Conservation (phyloP, 345 rosid genomes). For the Arabidopsis thaliana region TAIR10.1 NC_003076.8:21117001-21117500, state of each 20-base stretch:
- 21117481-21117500: slow-evolving; percentile 70
- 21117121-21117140: slow-evolving; percentile 69
- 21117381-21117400: slow-evolving; percentile 65
- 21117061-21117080: not conserved
- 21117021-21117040: not conserved
- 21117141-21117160: slow-evolving; percentile 49
- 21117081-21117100: not conserved
- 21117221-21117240: slow-evolving; percentile 68
- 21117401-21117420: slow-evolving; percentile 72
- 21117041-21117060: slow-evolving; percentile 2
- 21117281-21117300: slow-evolving; percentile 1
- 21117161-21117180: slow-evolving; percentile 37
- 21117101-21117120: not conserved
- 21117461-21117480: slow-evolving; percentile 80
- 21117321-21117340: not conserved
- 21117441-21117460: slow-evolving; percentile 87
- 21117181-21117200: slow-evolving; percentile 82
- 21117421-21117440: slow-evolving; percentile 63
- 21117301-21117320: not conserved
- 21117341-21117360: not conserved
- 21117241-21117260: slow-evolving; percentile 63
- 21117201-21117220: slow-evolving; percentile 75
- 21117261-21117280: slow-evolving; percentile 26
- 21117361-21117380: slow-evolving; percentile 27
- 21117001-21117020: not conserved